Evolutionary conservation across 331 rosid genomes (phyloP).

Genomic region (Cydonia oblonga): DNA sequence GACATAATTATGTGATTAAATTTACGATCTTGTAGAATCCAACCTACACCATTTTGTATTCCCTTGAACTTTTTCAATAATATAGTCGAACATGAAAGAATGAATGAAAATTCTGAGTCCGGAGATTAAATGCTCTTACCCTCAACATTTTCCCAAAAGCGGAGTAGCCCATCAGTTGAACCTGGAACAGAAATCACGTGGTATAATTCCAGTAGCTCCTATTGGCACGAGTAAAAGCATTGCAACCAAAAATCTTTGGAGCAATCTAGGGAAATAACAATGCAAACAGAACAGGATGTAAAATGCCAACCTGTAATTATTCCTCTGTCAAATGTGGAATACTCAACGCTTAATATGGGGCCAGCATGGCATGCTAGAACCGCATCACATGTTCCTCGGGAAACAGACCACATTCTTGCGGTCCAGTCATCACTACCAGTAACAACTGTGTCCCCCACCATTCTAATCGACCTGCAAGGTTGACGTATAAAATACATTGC

Average conservation of each 20-base stretch:
- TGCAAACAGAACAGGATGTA: slow-evolving; percentile 1
- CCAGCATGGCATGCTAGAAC: slow-evolving; percentile 99
- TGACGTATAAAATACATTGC: not conserved
- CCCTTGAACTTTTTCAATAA: not conserved
- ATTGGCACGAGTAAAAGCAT: slow-evolving; percentile 1
- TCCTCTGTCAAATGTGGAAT: slow-evolving; percentile 80
- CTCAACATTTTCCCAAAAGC: slow-evolving; percentile 96
- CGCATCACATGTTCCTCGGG: slow-evolving; percentile 95
- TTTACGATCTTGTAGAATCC: not conserved
- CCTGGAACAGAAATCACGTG: slow-evolving; percentile 47
- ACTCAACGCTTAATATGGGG: slow-evolving; percentile 78
- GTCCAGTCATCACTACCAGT: slow-evolving; percentile 99
- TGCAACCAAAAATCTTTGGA: not conserved
- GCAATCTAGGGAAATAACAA: slow-evolving; percentile 2
- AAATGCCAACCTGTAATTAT: slow-evolving; percentile 53
- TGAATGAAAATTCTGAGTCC: not conserved
- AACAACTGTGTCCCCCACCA: slow-evolving; percentile 84
- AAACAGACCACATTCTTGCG: slow-evolving; percentile 86
- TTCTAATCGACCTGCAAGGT: slow-evolving; percentile 79
- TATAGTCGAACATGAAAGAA: not conserved
- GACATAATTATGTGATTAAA: not conserved
- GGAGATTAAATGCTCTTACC: slow-evolving; percentile 31
- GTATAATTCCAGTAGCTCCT: slow-evolving; percentile 2
- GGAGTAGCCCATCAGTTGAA: slow-evolving; percentile 84
- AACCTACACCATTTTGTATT: not conserved